phyloP scores from a whole-genome alignment of 768 basidiomycete genomes.

The Suillus tomentosus region DNA sequence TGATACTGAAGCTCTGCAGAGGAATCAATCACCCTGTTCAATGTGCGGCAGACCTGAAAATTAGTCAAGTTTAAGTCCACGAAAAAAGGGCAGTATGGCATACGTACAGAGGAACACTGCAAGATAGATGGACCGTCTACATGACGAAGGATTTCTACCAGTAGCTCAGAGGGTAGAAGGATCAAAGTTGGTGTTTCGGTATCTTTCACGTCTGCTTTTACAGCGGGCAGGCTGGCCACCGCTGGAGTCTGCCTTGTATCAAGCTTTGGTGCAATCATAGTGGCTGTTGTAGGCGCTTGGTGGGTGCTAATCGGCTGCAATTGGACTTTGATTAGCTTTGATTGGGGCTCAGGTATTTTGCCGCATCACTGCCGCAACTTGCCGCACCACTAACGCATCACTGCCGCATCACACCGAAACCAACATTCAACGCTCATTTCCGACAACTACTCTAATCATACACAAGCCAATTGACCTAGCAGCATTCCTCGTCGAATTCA shows the following conservation, averaged over 20 bases:
- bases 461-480: too few relatives aligned
- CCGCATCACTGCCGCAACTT: too few relatives aligned
- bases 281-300: neutral
- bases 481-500: too few relatives aligned
- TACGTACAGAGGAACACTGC: slow-evolving; percentile 10
- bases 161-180: slow-evolving; percentile 4
- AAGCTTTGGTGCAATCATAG: slow-evolving; percentile 2
- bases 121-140: slow-evolving; percentile 8
- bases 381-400: too few relatives aligned
- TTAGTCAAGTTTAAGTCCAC: neutral
- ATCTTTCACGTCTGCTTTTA: neutral
- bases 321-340: neutral
- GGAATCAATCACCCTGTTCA: slow-evolving; percentile 24
- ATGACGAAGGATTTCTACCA: slow-evolving; percentile 8
- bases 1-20: slow-evolving; percentile 39
- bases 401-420: too few relatives aligned
- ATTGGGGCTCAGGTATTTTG: neutral
- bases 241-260: neutral
- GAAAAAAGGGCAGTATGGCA: neutral
- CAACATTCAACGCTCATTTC: too few relatives aligned
- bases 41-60: slow-evolving; percentile 25
- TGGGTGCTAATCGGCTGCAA: neutral
- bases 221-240: neutral
- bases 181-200: neutral
- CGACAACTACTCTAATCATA: too few relatives aligned